Base-by-base conservation (phyloP, 495 filamentous ascomycete species). In the Lepidopterella palustris region DNA sequence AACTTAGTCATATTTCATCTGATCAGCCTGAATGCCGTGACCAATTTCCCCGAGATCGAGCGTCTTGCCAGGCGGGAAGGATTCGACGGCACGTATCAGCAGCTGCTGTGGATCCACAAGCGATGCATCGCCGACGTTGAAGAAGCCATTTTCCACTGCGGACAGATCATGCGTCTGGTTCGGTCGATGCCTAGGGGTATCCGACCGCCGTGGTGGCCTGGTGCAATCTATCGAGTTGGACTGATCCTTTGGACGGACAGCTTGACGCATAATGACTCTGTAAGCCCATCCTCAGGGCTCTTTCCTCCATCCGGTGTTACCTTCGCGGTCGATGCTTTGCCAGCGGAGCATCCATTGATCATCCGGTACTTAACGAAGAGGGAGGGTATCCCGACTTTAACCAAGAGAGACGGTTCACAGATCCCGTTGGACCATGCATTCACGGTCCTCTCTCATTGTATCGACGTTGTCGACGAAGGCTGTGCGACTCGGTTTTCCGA, bases 1-100 rank as follows among this genome's bases (percentile, higher is more conserved):
- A 85, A 80, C 65, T 67, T 86, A n/a, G 77, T 81, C 10, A 77
- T 87, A 61, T 85, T 80, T 69, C 83, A 87, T 60, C 74, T 87
- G 27, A 80, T 86, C 57, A 80, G 74, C 27, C 74, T 87, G 32
- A 85, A 85, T 63, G 76, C 78, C 10, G 72, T 82, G 4, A 79
- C 79, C 26, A 79, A 80, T 68, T 82, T 86, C 62, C 72, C 77
- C 5, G 79, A 80, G 57, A 80, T 85, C 32, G 84, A 87, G 69
- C 72, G 76, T 0, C 64, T 84, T 2, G 81, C 82, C 3, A 75
- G 83, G 20, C 70, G 75, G 26, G 80, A 84, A 40, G 73, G 68
- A 35, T 70, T 77, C 52, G 77, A 79, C 55, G 76, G 74, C 11
- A 67, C 73, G 3, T 77, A 75, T 62, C 76, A 74, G 72, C 77